Evolutionary conservation across 2,329 filamentous ascomycete genomes (phyloP), one percentile per base, ranked within the genome.

Genomic region (Aspergillus felis): DNA sequence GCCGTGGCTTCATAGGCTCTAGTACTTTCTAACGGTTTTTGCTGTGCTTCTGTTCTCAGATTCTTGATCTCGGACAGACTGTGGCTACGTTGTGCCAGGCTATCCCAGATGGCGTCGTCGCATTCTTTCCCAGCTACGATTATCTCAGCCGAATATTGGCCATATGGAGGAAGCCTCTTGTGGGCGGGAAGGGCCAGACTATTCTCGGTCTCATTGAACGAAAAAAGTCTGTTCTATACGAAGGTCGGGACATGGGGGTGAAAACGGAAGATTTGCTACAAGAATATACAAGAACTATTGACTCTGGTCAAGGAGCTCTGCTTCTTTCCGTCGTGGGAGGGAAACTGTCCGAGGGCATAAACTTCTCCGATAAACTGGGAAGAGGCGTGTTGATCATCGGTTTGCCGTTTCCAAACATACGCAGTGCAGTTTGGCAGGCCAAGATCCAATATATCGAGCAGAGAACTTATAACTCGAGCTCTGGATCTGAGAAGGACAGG

Each of bases 291-390:
- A 75, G 82, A 25, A 86, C 88, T 3, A 87, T 97, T 41, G 80
- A 72, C 65, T 76, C 70, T 44, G 81, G 73, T 1, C 80, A 82
- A 50, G 92, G 92, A 0, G 93, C 90, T 0, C 77, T 97, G 0
- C 82, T 99, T 0, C 83, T 99, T 27, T 92, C 91, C 54, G 92
- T 99, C 3, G 88, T 99, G 2, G 93, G 93, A 55, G 94, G 94
- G 14, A 96, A 93, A 64, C 88, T 99, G 77, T 96, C 91, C 57
- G 94, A 99, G 76, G 94, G 94, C 63, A 99, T 99, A 78, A 99
- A 99, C 76, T 99, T 99, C 77, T 93, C 91, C 0, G 92, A 99
- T 75, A 82, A 83, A 3, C 85, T 99, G 0, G 94, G 94, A 1
- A 87, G 94, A 27, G 93, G 90, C 54, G 92, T 99, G 8, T 79